A percentile compares a stretch with the other conserved stretches of the same genome.
Conservation (phyloP, 352 stramenopile genomes). For the Saprolegnia diclina region DNA sequence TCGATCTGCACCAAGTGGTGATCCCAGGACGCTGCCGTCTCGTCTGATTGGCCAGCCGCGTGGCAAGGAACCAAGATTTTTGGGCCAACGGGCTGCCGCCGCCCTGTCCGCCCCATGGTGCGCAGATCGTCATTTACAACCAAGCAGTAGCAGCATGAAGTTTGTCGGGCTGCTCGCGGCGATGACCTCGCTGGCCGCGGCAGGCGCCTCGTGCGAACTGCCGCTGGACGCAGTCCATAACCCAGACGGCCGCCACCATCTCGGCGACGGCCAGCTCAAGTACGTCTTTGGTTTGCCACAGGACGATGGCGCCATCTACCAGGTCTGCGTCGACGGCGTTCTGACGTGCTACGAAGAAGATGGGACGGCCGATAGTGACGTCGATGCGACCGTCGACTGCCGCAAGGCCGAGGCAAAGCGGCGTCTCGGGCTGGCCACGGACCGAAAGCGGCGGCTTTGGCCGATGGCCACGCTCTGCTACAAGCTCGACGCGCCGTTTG, state of each 20-base stretch:
- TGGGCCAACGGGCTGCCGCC: too few relatives aligned
- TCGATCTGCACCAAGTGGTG: too few relatives aligned
- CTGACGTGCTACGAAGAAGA: slow-evolving; percentile 58
- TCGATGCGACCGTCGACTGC: slow-evolving; percentile 42
- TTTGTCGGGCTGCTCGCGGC: too few relatives aligned
- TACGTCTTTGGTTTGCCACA: slow-evolving; percentile 50
- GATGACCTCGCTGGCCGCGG: background rate
- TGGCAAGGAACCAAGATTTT: too few relatives aligned
- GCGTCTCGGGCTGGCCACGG: slow-evolving; percentile 39
- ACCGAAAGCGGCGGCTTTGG: slow-evolving; percentile 41
- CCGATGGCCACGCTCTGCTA: slow-evolving; percentile 65
- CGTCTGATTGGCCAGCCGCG: too few relatives aligned
- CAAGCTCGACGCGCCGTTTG: slow-evolving; percentile 48
- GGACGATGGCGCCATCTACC: slow-evolving; percentile 48
- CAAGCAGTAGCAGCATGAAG: too few relatives aligned
- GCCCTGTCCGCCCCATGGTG: too few relatives aligned
- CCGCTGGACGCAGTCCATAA: background rate
- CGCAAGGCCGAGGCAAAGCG: slow-evolving; percentile 28
- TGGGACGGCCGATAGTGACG: slow-evolving; percentile 50
- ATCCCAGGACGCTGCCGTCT: too few relatives aligned
- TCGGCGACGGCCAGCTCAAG: slow-evolving; percentile 28
- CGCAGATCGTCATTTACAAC: too few relatives aligned
- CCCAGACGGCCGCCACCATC: background rate
- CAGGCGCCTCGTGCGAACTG: background rate
- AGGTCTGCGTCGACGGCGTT: slow-evolving; percentile 38